Base-by-base conservation (phyloP, 176 grass and related monocot species). In the Pontederia paniculata region DNA sequence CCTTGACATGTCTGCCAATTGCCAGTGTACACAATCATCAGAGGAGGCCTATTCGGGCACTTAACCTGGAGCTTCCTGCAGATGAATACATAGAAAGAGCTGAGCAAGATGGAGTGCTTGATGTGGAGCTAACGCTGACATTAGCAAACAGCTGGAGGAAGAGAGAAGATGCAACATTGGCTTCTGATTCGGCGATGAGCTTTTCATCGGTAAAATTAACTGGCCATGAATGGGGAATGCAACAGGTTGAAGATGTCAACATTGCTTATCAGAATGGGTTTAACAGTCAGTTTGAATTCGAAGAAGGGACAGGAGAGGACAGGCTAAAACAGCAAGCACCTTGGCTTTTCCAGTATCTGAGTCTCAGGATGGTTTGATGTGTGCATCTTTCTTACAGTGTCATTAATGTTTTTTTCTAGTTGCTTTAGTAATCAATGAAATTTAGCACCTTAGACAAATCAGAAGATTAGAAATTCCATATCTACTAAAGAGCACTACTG, bases 101-200 rank as follows among this genome's bases (percentile, higher is more conserved):
- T 1, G 75, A 56, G 55, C 58, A 71, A 54, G 75, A 78, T 9
- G 55, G 58, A 5, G 58, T 44, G 13, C 54, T 76, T 25, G 86
- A 84, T 63, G 54, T 85, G 61, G 68, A 85, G 58, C 74, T 89
- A 54, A 81, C 86, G 44, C 81, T 89, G 45, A 72, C 86, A 44
- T 57, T 89, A 42, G 81, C 81, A 41, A 65, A 47, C 25, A 49
- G 12, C 20, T 44, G 11, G 50, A 85, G 84, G 74, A 84, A 89
- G 71, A 73, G 68, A 45, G 74, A 81, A 53, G 69, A 48, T 15
- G 50, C 57, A 52, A 37, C 57, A 19, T 60, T 59, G 7, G 28
- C 68, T 70, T 70, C 55, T 75, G 81, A 66, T 43, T 84, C 80
- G 12, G 72, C 71, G 44, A 68, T 74, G 41, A 89, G 78, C 21